Evolutionary conservation across 345 rosid genomes (phyloP), one percentile per base, ranked within the genome.

Genomic region (Citrus medica): DNA sequence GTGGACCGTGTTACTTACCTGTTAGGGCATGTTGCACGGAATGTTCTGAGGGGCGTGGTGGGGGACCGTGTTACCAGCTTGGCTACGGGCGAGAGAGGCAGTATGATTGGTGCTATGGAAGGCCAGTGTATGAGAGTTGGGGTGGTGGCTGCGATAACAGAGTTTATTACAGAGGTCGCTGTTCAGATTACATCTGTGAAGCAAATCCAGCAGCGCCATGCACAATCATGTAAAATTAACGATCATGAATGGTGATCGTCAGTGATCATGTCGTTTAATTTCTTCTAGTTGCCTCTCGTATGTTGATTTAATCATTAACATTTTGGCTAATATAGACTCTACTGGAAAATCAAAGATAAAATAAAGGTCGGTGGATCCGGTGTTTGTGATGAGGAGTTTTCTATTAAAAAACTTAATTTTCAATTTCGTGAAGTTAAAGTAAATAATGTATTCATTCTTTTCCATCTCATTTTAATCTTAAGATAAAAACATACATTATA

Each of bases 101-200:
- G 17, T 67, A 51, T 6, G 82, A 76, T 61, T 82, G 81, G 9
- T 79, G 79, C 12, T 86, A 81, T 58, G 92, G 91, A 14, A 67
- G 92, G 79, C 91, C 88, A 0, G 92, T 90, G 38, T 91, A 84
- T 28, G 89, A 91, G 3, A 86, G 92, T 73, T 87, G 89, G 88
- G 91, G 93, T 0, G 80, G 88, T 17, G 89, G 90, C 3, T 85
- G 87, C 58, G 80, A 83, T 59, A 66, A 32, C 76, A 46, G 74
- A n/a, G 71, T 71, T 4, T 67, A 42, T 42, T 3, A 66, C 58
- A 69, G 17, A 68, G 69, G 76, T 19, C 69, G 85, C 32, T 85
- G 88, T 46, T 16, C 27, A 9, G 90, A 89, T 59, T 88, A 83
- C 82, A 78, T 86, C 56, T 35, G 74, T 27, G 92, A 93, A 64